These are phyloP conservation scores for Colletotrichum graminicola DNA, from an alignment of 2,329 filamentous ascomycete species.

Conservation along the genomic window DNA sequence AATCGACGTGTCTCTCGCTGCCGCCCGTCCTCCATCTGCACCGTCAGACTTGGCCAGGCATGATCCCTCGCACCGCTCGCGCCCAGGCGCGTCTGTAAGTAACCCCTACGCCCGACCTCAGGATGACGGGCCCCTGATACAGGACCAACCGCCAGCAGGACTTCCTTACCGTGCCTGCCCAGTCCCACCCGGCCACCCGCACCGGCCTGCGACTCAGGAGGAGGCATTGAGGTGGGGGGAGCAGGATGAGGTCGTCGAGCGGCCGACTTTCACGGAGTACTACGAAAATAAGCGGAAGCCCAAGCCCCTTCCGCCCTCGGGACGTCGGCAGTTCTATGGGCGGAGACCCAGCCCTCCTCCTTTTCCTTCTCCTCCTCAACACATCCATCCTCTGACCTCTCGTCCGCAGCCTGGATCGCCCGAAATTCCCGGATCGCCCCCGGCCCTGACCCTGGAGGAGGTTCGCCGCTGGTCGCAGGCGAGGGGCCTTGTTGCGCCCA, in stretches of 20 bases:
- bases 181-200: background rate
- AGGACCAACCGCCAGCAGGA: slow-evolving; percentile 7
- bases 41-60: background rate
- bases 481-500: background rate
- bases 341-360: background rate
- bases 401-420: background rate
- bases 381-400: background rate
- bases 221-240: background rate
- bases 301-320: background rate
- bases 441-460: background rate
- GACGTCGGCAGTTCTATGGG: slow-evolving; percentile 1
- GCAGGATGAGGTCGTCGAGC: background rate
- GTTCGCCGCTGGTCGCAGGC: background rate
- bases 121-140: slow-evolving; percentile 33
- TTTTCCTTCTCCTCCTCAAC: background rate
- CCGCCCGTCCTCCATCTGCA: background rate
- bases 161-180: background rate
- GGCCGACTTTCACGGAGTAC: background rate
- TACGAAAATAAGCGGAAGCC: slow-evolving; percentile 6
- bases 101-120: slow-evolving; percentile 3
- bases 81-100: slow-evolving; percentile 28
- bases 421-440: background rate
- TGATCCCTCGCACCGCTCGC: background rate
- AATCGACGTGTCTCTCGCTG: background rate
- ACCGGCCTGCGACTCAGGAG: background rate